Base-by-base conservation (phyloP, 441 rosid genomes). In the Populus hybrid region DNA sequence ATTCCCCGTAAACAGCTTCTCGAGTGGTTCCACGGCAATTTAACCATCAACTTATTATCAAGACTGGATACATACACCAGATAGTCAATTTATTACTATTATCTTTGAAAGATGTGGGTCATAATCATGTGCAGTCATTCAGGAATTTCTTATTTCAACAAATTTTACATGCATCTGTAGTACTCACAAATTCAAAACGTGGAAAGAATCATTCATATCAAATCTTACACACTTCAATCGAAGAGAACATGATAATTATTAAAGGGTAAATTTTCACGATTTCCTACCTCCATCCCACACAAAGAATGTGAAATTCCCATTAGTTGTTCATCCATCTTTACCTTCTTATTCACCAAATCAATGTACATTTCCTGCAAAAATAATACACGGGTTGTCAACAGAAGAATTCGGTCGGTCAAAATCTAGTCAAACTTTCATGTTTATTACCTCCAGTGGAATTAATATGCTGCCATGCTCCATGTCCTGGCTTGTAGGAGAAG, bases 341-440 rank as follows among this genome's bases (percentile, higher is more conserved):
- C 78, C 86, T 92, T 96, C 89, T 77, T 91, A 36, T 86, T 90
- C 81, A 85, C 69, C 84, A 94, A 79, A 69, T 91, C 88, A 8
- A 72, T 72, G 73, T 89, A 88, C 79, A 85, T 87, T 76, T 89
- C 94, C 99, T 94, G 82, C 68, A 78, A 77, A 67, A 75, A 38
- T 38, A 21, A 26, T 10, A 10, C 66, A 36, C 66, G 69, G 28
- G 34, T 18, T 10, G 78, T 28, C 64, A 74, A 75, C 68, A 8
- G 63, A 40, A 30, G 35, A 59, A 75, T 10, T 72, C 70, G 23
- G 30, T 72, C 32, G 35, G 69, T 69, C 34, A 50, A 24, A 35
- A 70, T 24, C 32, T 50, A 73, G 35, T 77, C 71, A 9, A n/a
- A 46, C 28, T n/a, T 64, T 67, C 40, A 35, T 64, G 46, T 20